Conservation (phyloP, 148 eudicot genomes). For the Persicaria tinctoria region DNA sequence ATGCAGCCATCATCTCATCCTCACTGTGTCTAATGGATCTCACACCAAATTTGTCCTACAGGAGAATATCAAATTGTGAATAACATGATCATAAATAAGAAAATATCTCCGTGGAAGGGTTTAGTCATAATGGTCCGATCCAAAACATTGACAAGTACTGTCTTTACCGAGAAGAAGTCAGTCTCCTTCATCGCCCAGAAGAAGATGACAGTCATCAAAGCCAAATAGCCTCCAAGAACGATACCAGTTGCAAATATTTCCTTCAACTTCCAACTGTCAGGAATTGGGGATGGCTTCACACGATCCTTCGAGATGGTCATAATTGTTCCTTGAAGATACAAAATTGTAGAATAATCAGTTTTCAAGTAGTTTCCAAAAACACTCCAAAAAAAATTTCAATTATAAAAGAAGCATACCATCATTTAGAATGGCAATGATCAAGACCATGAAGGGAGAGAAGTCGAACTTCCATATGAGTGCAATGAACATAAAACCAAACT, state of each 20-base stretch:
- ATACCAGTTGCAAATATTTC: conserved; percentile 93
- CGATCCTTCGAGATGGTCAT: conserved; percentile 98
- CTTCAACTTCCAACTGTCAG: conserved; percentile 94
- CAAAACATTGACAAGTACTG: not conserved
- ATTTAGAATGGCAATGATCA: conserved; percentile 92
- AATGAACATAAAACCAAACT: conserved; percentile 92
- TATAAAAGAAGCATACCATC: conserved; percentile 48
- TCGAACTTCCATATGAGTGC: conserved; percentile 95
- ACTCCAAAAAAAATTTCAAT: not conserved
- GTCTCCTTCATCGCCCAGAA: conserved; percentile 78
- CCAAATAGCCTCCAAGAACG: conserved; percentile 85
- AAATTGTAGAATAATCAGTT: not conserved
- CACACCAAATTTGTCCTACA: conserved; percentile 66
- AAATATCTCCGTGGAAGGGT: not conserved
- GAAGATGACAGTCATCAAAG: conserved; percentile 83
- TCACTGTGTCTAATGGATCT: conserved; percentile 26
- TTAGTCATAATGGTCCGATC: no score
- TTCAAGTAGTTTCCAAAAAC: not conserved
- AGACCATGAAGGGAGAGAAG: conserved; percentile 98
- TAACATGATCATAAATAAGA: conserved; percentile 1
- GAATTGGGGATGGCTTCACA: conserved; percentile 89
- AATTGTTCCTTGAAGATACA: conserved; percentile 54
- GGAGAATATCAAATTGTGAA: not conserved
- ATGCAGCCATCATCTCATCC: conserved; percentile 75
- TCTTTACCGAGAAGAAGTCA: conserved; percentile 67